Base-by-base conservation (phyloP, 1,284 basidiomycete species). In the Caloboletus firmus region DNA sequence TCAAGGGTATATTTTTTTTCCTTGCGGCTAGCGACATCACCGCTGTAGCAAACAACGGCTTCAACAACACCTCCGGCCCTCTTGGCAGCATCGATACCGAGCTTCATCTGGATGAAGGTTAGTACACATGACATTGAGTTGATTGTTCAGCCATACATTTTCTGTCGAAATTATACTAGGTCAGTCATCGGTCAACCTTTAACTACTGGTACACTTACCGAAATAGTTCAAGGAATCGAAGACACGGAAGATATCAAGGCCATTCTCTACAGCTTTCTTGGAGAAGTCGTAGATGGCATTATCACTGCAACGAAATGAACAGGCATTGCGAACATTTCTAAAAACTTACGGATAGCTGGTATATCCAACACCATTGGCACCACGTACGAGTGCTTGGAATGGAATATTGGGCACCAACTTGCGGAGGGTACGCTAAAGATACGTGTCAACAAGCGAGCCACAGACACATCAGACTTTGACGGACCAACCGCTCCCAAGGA, bases 281-380 rank as follows among this genome's bases (percentile, higher is more conserved):
- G 91, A 95, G 78, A 96, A 96, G 72, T 99, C 97, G 76, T 99
- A 99, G 76, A 99, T 98, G 59, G 94, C 95, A 68, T 99, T 99
- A 75, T 99, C 97, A 31, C 89, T 92, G 54, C 31, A 26, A 42
- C 39, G 28, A n/a, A 49, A 49, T 63, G 35, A 67, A 53, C 12
- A 54, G 30, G 40, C 8, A 31, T 41, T 43, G 11, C 35, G 42
- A 49, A 31, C 8, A 11, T 20, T 22, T 43, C 17, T 35, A 31
- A 35, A n/a, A 22, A 77, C 89, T 68, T 66, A 91, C 89, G 97
- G 96, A 77, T 99, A 99, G 67, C 93, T 95, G 4, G 97, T 99
- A 78, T 99, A 99, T 40, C 97, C 97, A 59, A 99, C 97, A 63
- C 96, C 95, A 72, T 99, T 99, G 60, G 97, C 97, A 67, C 97